Conservation (phyloP, 2,329 filamentous ascomycete species). For the Aspergillus quadricinctus region DNA sequence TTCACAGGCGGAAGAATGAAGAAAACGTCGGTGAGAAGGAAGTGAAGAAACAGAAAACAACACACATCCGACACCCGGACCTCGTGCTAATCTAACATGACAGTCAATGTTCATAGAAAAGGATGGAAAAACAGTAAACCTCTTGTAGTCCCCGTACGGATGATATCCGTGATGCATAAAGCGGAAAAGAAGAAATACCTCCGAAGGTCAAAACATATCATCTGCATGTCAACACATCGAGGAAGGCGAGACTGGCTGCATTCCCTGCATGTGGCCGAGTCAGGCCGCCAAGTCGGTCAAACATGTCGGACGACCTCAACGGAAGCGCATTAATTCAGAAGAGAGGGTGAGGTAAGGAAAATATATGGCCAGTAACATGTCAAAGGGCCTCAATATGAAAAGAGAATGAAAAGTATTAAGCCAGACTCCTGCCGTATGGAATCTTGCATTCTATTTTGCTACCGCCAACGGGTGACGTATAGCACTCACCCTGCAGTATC, state of each 20-base stretch:
- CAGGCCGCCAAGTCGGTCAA: conserved; percentile 11
- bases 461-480: background rate
- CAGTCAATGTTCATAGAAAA: conserved; percentile 6
- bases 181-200: conserved; percentile 3
- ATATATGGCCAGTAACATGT: conserved; percentile 7
- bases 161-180: background rate
- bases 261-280: conserved; percentile 33
- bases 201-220: conserved; percentile 11
- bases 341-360: background rate
- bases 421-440: background rate
- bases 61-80: conserved; percentile 16
- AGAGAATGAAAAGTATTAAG: conserved; percentile 3
- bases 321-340: conserved; percentile 10
- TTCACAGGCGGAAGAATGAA: conserved; percentile 11
- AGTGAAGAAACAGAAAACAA: conserved; percentile 5
- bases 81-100: conserved; percentile 16
- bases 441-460: conserved; percentile 1
- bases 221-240: conserved; percentile 7
- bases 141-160: background rate
- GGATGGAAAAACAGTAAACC: background rate
- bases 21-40: conserved; percentile 5
- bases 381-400: conserved; percentile 1
- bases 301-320: conserved; percentile 5
- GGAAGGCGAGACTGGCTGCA: conserved; percentile 22
- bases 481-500: background rate